Percentiles rank a stretch among this genome's conserved stretches.
Conservation (phyloP, 176 grass and related monocot genomes). For the Neostapfia colusana region DNA sequence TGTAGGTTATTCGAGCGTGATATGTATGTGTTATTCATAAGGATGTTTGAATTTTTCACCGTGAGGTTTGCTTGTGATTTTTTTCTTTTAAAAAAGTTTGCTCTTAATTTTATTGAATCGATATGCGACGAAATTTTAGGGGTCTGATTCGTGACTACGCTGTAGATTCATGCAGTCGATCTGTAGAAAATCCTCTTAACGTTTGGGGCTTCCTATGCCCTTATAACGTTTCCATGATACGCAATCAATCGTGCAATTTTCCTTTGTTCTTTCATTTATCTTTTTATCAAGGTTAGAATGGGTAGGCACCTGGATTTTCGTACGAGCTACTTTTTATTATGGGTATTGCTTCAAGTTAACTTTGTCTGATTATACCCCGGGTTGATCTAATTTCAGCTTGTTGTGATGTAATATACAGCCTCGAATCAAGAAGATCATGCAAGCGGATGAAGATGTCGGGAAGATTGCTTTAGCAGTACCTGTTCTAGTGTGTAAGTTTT, state of each 20-base stretch:
- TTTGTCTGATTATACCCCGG: slow-evolving; percentile 3
- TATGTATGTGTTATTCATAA: neutral
- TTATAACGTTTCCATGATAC: neutral
- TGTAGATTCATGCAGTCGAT: slow-evolving; percentile 5
- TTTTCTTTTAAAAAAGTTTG: neutral
- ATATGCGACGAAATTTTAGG: neutral
- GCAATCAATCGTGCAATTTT: neutral
- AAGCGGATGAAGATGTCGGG: slow-evolving; percentile 94
- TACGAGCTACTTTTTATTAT: neutral
- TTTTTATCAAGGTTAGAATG: neutral
- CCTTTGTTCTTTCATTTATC: neutral
- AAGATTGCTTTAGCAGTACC: slow-evolving; percentile 94
- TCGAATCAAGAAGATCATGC: slow-evolving; percentile 99
- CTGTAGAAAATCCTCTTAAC: neutral
- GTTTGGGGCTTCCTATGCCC: neutral
- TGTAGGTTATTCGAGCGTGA: slow-evolving; percentile 1
- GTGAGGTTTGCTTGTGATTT: neutral
- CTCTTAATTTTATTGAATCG: neutral
- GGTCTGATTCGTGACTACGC: neutral
- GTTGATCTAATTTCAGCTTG: slow-evolving; percentile 23
- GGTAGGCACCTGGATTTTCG: neutral
- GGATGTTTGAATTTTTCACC: neutral
- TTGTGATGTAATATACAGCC: slow-evolving; percentile 49
- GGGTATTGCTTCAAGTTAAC: slow-evolving; percentile 3
- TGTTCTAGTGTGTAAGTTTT: slow-evolving; percentile 94